Percentiles rank a stretch among this genome's conserved stretches.
Conservation (phyloP, 495 filamentous ascomycete species). For the Penicillium soppii region DNA sequence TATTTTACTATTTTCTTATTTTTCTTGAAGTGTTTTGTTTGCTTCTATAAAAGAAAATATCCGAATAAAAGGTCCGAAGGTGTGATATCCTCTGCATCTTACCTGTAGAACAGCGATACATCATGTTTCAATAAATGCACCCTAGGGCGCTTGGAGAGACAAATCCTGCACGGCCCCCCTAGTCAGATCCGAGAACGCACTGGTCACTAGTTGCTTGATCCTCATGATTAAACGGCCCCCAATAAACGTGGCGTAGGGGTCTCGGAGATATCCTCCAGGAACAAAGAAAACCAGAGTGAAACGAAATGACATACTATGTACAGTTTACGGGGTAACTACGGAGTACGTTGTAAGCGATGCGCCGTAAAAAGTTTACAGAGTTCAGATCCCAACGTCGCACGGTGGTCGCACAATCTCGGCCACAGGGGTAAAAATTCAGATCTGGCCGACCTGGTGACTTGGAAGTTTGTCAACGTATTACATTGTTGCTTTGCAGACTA, state of each 20-base stretch:
- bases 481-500: neutral
- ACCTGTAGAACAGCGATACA: neutral
- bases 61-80: no score
- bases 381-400: conserved; percentile 22
- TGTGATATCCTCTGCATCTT: no score
- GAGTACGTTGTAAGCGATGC: no score
- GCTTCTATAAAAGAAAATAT: no score
- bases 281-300: no score
- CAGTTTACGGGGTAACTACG: no score
- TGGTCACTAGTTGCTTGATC: conserved; percentile 6
- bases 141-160: neutral
- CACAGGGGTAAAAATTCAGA: conserved; percentile 20
- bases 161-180: neutral
- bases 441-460: conserved; percentile 19
- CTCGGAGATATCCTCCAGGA: conserved; percentile 17
- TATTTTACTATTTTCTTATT: no score
- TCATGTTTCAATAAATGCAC: conserved; percentile 3
- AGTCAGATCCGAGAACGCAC: no score
- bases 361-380: no score
- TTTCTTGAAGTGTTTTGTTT: no score
- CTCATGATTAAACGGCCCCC: conserved; percentile 8
- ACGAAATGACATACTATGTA: no score
- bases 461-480: neutral
- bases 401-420: conserved; percentile 18
- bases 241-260: conserved; percentile 14